A percentile compares a stretch with the other conserved stretches of the same genome.
Evolutionary conservation across 148 eudicot genomes (phyloP).

Genomic region (Vaccinium vitisidaea): DNA sequence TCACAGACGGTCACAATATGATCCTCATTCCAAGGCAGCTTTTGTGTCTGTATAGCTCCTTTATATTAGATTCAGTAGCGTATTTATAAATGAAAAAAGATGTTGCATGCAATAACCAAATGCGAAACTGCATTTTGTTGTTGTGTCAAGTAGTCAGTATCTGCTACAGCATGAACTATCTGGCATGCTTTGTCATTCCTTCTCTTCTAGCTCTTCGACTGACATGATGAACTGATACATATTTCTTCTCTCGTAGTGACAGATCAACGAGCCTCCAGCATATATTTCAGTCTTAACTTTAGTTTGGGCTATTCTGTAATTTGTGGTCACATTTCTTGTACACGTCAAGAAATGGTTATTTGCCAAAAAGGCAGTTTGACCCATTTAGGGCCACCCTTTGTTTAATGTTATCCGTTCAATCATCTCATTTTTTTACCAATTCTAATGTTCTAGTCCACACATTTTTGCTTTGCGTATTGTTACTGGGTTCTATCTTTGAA

Average conservation of each 20-base stretch:
- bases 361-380: neutral
- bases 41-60: neutral
- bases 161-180: neutral
- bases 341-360: neutral
- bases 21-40: neutral
- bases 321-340: neutral
- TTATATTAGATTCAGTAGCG: neutral
- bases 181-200: neutral
- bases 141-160: neutral
- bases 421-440: neutral
- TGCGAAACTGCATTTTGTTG: neutral
- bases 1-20: neutral
- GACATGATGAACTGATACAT: neutral
- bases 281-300: neutral
- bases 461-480: slow-evolving; percentile 12
- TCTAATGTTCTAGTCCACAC: neutral
- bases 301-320: neutral
- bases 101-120: neutral
- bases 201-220: neutral
- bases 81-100: neutral
- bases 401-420: neutral
- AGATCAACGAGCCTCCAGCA: neutral
- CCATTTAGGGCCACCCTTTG: neutral
- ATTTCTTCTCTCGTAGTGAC: neutral
- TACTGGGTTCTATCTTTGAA: neutral